phyloP scores from a whole-genome alignment of 257 asterid species.

The Ajuga chamaepitys region DNA sequence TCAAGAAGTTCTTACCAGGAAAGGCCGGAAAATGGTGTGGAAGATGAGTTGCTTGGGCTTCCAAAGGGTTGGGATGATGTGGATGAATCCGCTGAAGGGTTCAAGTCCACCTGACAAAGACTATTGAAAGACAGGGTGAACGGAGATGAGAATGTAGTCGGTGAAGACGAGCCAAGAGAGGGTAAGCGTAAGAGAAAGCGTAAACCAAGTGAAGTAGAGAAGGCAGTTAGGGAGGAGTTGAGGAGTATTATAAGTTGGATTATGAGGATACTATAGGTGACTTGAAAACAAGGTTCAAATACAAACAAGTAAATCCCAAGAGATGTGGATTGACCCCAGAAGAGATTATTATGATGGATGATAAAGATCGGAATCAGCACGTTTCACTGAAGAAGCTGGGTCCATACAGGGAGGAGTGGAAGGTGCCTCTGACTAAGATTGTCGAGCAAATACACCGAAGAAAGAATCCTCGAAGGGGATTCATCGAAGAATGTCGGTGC shows the following conservation, averaged over 20 bases:
- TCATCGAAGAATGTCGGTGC: not conserved
- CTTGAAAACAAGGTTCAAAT: constrained; percentile 76
- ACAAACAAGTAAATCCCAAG: constrained; percentile 49
- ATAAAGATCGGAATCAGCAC: constrained; percentile 67
- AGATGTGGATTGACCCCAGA: constrained; percentile 48
- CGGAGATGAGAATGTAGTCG: constrained; percentile 19
- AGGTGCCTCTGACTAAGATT: constrained; percentile 52
- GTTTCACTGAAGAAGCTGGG: constrained; percentile 76
- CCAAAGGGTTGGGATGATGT: constrained; percentile 56
- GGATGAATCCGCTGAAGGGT: constrained; percentile 34
- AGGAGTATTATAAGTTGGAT: constrained; percentile 80
- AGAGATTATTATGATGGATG: constrained; percentile 51
- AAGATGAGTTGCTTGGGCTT: constrained; percentile 84
- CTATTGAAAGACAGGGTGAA: constrained; percentile 26
- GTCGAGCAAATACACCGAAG: constrained; percentile 34
- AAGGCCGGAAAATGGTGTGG: constrained; percentile 69
- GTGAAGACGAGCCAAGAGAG: constrained; percentile 26
- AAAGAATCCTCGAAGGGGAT: constrained; percentile 11
- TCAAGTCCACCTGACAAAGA: constrained; percentile 42
- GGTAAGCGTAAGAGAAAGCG: constrained; percentile 58
- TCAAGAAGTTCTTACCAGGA: constrained; percentile 35
- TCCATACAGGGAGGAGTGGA: constrained; percentile 79
- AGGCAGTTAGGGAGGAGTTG: constrained; percentile 43
- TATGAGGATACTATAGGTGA: constrained; percentile 78
- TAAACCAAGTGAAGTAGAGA: constrained; percentile 44